Base-by-base conservation (phyloP, 257 asterid genomes). In the Plantago elongata region DNA sequence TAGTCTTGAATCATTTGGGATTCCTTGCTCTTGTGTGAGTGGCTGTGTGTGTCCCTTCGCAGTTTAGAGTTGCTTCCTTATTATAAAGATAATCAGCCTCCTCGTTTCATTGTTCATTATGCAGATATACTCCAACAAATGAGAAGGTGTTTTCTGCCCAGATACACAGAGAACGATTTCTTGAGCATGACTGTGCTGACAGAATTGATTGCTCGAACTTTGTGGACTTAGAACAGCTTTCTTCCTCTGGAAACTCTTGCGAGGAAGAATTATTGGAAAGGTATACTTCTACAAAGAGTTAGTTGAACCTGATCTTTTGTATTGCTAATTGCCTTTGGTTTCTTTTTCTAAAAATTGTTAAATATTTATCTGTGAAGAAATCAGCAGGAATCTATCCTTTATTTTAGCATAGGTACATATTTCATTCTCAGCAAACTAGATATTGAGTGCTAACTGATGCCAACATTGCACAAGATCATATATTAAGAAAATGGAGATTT, bases 191-290 rank as follows among this genome's bases (percentile, higher is more conserved):
- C 61, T 74, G 66, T 78, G 84, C 84, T 17, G 96, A 91, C 59
- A 64, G 83, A 42, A 67, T 70, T 68, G 98, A 91, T 76, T 82
- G 73, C 72, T 91, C 98, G 60, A 91, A 91, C 75, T 91, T 91
- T 74, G 88, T 91, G 55, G 95, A 91, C 81, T 74, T 91, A 61
- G 98, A 88, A 76, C 86, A 96, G 98, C 80, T 91, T 54, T 91
- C 98, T 63, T 91, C 98, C 45, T 82, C 95, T 67, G 95, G 89
- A 73, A 88, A 86, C 80, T 90, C 96, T 51, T 88, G 94, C 27
- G 96, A 91, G 68, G 96, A 87, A 76, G 96, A 88, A 81, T 69
- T 79, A 61, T 72, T 91, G 60, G 95, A 88, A 67, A 91, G 98
- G 98, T 91, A 67, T 63, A 64, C 50, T 74, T 66, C 27, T 60